Base-by-base conservation (phyloP, 106 monocot species). In the Vanilla planifolia region DNA sequence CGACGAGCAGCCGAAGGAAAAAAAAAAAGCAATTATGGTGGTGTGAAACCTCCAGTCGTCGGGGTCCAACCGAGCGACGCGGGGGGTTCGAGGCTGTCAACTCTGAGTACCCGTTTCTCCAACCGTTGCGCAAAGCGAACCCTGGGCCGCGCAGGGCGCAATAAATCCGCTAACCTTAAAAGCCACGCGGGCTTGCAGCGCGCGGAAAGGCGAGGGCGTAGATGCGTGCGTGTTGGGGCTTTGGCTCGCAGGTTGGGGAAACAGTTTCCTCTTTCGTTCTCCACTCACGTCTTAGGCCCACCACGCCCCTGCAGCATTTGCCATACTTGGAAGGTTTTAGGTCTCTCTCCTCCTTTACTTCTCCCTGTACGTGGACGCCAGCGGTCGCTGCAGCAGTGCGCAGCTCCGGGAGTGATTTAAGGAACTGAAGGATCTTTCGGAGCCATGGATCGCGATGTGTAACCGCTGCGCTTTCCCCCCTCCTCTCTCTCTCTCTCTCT, bases 251-350 rank as follows among this genome's bases (percentile, higher is more conserved):
- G 37, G 37, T n/a, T n/a, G 33, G n/a, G 56, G 19, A 7, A 17
- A 33, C 56, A 33, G 56, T 56, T 56, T 56, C 56, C 56, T 10
- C 34, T 56, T 56, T 34, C 56, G 33, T 7, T 56, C 56, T 56
- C 56, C 33, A 34, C 27, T 56, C 56, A 34, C 26, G 4, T 33
- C 56, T 33, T 56, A 32, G 1, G 17, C 30, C 56, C 26, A 52
- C 16, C 52, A 19, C 56, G 17, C 56, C 24, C 53, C 3, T 29
- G 1, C 29, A 27, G n/a, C 33, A 33, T 56, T 56, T 56, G 29
- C 56, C 56, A 14, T 56, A 16, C 20, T 34, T 1, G 34, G 56
- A 20, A 56, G 34, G 56, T 56, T 15, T 34, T 56, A 52, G 52
- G 52, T 56, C 56, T 56, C 56, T 56, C 56, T 56, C 56, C 11